Percentiles rank a stretch among this genome's conserved stretches.
These are phyloP conservation scores for Aureobasidium leucospermi DNA, from an alignment of 2,329 filamentous ascomycete species.

Conservation along the genomic window DNA sequence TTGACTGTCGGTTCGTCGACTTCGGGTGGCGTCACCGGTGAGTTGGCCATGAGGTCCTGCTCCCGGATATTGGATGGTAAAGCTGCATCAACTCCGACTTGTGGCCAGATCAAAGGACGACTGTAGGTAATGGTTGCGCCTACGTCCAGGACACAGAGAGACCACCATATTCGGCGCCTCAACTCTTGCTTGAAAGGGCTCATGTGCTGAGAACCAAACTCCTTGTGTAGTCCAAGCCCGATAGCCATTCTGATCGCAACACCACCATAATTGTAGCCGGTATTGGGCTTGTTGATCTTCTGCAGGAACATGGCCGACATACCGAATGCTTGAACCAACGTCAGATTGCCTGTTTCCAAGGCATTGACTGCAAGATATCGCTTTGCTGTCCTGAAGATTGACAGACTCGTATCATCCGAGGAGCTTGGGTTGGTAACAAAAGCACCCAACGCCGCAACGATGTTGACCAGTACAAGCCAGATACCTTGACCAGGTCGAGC, in stretches of 20 bases:
- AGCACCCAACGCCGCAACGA: slow-evolving; percentile 38
- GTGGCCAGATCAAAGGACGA: slow-evolving; percentile 40
- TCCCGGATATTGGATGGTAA: slow-evolving; percentile 7
- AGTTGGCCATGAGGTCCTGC: not conserved
- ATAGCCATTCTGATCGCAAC: slow-evolving; percentile 44
- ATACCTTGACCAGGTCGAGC: slow-evolving; percentile 34
- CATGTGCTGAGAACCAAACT: slow-evolving; percentile 42
- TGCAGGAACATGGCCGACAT: slow-evolving; percentile 44
- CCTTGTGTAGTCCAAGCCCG: slow-evolving; percentile 44
- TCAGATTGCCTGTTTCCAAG: slow-evolving; percentile 44
- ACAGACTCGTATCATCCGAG: slow-evolving; percentile 34
- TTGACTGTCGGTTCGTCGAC: slow-evolving; percentile 31
- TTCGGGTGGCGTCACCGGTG: not conserved
- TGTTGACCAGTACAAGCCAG: slow-evolving; percentile 41
- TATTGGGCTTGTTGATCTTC: slow-evolving; percentile 46
- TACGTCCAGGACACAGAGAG: slow-evolving; percentile 39
- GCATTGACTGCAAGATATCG: slow-evolving; percentile 38
- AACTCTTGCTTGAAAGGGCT: slow-evolving; percentile 32
- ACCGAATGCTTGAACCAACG: slow-evolving; percentile 40
- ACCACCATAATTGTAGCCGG: slow-evolving; percentile 43
- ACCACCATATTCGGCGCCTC: slow-evolving; percentile 30
- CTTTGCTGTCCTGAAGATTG: slow-evolving; percentile 41
- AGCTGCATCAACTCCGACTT: slow-evolving; percentile 36
- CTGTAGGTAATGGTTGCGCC: slow-evolving; percentile 46
- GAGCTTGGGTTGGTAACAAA: slow-evolving; percentile 31